Evolutionary conservation across 78 protist genomes (phyloP).

Genomic region (Speleostelium caveatum): DNA sequence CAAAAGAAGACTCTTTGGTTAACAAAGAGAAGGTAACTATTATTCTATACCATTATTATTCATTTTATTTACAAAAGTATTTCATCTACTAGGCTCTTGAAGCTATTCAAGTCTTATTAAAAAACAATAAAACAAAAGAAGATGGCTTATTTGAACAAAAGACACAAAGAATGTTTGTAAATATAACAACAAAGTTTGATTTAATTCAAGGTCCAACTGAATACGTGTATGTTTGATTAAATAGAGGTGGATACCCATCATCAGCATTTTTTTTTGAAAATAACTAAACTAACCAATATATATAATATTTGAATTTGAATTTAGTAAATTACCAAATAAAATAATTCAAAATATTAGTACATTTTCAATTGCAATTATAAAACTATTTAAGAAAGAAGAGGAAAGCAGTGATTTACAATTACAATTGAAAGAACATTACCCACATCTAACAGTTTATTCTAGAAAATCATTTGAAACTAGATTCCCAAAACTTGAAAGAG

Average conservation of each 20-base stretch:
- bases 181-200: not conserved
- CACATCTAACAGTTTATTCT: not conserved
- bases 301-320: not conserved
- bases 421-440: not conserved
- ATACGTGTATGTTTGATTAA: not conserved
- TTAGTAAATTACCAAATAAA: not conserved
- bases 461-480: not conserved
- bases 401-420: not conserved
- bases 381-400: not conserved
- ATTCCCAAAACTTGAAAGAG: not conserved
- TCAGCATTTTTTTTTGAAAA: not conserved
- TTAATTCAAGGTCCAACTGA: not conserved
- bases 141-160: too few species aligned
- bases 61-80: too few species aligned
- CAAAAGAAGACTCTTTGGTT: too few species aligned
- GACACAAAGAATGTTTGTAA: constrained; percentile 10
- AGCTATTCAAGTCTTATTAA: not conserved
- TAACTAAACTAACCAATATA: not conserved
- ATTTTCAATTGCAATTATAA: not conserved
- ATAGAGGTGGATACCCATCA: not conserved
- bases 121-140: not conserved
- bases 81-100: too few species aligned
- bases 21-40: constrained; percentile 38
- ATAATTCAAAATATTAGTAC: not conserved
- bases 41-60: too few species aligned